Evolutionary conservation across 2,329 filamentous ascomycete species (phyloP), one percentile per base, ranked within the genome.

Genomic region (Talaromyces sp.): DNA sequence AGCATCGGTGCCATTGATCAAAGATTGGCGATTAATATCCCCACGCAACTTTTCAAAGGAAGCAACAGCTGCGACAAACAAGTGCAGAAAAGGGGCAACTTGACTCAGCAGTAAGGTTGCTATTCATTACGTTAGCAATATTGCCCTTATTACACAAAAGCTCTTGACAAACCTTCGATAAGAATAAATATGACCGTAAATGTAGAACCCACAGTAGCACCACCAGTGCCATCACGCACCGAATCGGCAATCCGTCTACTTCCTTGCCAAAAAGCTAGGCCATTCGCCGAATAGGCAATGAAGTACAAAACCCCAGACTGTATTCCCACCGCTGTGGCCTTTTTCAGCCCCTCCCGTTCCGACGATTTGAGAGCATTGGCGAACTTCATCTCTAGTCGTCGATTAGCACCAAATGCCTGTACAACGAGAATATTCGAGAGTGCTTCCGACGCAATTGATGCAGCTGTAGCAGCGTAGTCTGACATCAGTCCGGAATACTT

Each of bases 231-330:
- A 11, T 67, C 50, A 0, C 78, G 79, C 1, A 79, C 81, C 10
- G 76, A 66, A 73, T 73, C 66, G 64, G 74, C 61, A 62, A 87
- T 82, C 66, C 83, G 83, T 47, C 78, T 80, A 66, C 85, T 87
- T 41, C 87, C 87, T 71, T 88, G 83, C 86, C 86, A 90, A 71
- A 88, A 89, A 0, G 87, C 86, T 9, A 90, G 78, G 0, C 85
- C 86, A 72, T 89, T 89, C 3, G 86, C 85, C 1, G 86, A 82
- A 68, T 88, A 89, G 9, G 86, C 85, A 68, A 90, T 84, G 67
- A 90, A 89, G 72, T 88, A 90, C 4, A 89, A 75, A 15, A 83
- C 72, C 3, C 87, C 87, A 10, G 85, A 80, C 71, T 89, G 86
- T 0, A 84, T 70, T 1, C 84, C 87, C 35, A 83, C 80, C 1